Conservation (phyloP, 371 early-diverging fungal species). For the Syncephalastrum contaminatum region DNA sequence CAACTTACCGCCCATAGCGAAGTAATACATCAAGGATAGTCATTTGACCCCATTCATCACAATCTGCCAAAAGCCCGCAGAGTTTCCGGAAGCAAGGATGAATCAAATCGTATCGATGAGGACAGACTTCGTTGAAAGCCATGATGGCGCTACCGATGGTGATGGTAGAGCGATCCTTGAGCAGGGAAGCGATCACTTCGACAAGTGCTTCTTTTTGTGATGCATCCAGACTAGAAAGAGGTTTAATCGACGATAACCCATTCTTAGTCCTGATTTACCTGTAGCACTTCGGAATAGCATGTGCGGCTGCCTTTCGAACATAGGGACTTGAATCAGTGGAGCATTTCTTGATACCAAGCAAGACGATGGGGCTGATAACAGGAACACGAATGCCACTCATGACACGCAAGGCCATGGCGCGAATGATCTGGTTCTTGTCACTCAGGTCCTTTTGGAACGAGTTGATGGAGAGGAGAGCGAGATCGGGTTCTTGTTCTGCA, state of each 20-base stretch:
- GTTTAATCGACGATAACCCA: not conserved
- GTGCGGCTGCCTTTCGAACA: slow-evolving; percentile 92
- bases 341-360: slow-evolving; percentile 87
- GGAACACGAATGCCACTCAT: slow-evolving; percentile 93
- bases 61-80: slow-evolving; percentile 80
- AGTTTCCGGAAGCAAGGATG: slow-evolving; percentile 89
- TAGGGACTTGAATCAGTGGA: slow-evolving; percentile 86
- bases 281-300: slow-evolving; percentile 86
- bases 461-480: slow-evolving; percentile 92
- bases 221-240: slow-evolving; percentile 68
- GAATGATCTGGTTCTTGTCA: slow-evolving; percentile 89
- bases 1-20: slow-evolving; percentile 71
- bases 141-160: slow-evolving; percentile 86
- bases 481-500: slow-evolving; percentile 93
- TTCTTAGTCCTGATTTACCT: slow-evolving; percentile 44
- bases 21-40: slow-evolving; percentile 78
- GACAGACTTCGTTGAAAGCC: slow-evolving; percentile 87
- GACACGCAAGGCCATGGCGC: slow-evolving; percentile 94
- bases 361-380: slow-evolving; percentile 85
- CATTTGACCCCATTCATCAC: slow-evolving; percentile 96
- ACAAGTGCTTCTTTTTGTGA: slow-evolving; percentile 72
- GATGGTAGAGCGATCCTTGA: slow-evolving; percentile 84
- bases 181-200: slow-evolving; percentile 72
- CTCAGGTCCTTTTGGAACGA: slow-evolving; percentile 95
- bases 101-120: slow-evolving; percentile 79